Percentiles rank a stretch among this genome's conserved stretches.
Conservation (phyloP, 2,329 filamentous ascomycete genomes). For the Penicillium sp. region DNA sequence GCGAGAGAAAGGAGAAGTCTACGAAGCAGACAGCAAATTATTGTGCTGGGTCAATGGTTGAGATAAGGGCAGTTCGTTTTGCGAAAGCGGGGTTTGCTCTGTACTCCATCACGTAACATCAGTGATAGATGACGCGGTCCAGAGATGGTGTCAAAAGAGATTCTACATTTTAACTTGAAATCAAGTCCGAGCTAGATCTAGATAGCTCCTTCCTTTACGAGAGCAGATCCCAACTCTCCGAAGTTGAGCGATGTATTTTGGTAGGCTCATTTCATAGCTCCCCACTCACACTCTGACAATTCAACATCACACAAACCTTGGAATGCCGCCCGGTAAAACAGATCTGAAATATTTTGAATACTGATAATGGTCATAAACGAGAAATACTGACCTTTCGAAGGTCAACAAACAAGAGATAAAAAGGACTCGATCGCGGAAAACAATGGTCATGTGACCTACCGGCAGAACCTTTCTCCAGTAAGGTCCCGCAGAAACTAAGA, state of each 20-base stretch:
- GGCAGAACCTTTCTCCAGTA: too few relatives aligned
- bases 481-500: too few relatives aligned
- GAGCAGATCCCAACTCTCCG: neutral
- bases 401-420: too few relatives aligned
- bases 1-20: neutral
- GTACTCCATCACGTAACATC: neutral
- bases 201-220: neutral
- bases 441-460: too few relatives aligned
- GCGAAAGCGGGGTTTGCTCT: neutral
- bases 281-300: too few relatives aligned
- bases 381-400: too few relatives aligned
- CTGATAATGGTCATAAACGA: too few relatives aligned
- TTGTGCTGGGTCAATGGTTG: neutral
- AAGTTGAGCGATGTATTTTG: neutral
- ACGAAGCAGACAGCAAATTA: neutral
- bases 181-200: too few relatives aligned
- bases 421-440: too few relatives aligned
- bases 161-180: neutral
- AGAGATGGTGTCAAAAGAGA: neutral
- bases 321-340: too few relatives aligned
- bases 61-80: neutral
- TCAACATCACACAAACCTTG: too few relatives aligned
- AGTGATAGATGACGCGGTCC: neutral
- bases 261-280: neutral
- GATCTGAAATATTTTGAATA: too few relatives aligned